These are phyloP conservation scores for Metrosideros polymorpha DNA, from an alignment of 441 rosid genomes.

Conservation along the genomic window DNA sequence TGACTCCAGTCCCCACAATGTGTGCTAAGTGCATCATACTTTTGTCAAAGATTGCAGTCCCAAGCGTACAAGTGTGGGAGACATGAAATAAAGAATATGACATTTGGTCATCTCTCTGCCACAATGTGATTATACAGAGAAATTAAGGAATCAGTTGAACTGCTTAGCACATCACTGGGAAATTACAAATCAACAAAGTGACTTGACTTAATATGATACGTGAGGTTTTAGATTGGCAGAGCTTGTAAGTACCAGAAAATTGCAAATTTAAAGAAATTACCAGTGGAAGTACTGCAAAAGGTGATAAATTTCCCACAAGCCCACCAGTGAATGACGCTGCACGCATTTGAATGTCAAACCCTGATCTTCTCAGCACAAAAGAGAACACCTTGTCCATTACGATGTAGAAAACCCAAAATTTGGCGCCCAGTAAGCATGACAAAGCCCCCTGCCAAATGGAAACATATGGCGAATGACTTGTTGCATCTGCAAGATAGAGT, in stretches of 20 bases:
- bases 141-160: not conserved
- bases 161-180: not conserved
- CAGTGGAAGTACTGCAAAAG: slow-evolving; percentile 73
- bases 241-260: not conserved
- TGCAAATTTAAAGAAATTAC: slow-evolving; percentile 16
- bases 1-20: not conserved
- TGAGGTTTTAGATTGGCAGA: not conserved
- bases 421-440: slow-evolving; percentile 96
- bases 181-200: not conserved
- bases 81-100: not conserved
- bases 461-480: slow-evolving; percentile 74
- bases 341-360: slow-evolving; percentile 39
- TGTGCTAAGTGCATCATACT: too few relatives aligned
- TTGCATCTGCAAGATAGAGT: slow-evolving; percentile 43
- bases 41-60: too few relatives aligned
- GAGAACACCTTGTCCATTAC: slow-evolving; percentile 63
- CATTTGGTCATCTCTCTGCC: not conserved
- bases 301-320: slow-evolving; percentile 68
- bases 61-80: not conserved
- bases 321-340: slow-evolving; percentile 88
- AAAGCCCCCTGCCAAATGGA: slow-evolving; percentile 95
- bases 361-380: slow-evolving; percentile 42
- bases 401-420: slow-evolving; percentile 84
- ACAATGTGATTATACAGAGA: not conserved
- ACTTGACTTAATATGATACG: too few relatives aligned